Percentiles rank a stretch among this genome's conserved stretches.
These are phyloP conservation scores for Xylariaceae sp. DNA, from an alignment of 2,329 filamentous ascomycete species.

Conservation along the genomic window DNA sequence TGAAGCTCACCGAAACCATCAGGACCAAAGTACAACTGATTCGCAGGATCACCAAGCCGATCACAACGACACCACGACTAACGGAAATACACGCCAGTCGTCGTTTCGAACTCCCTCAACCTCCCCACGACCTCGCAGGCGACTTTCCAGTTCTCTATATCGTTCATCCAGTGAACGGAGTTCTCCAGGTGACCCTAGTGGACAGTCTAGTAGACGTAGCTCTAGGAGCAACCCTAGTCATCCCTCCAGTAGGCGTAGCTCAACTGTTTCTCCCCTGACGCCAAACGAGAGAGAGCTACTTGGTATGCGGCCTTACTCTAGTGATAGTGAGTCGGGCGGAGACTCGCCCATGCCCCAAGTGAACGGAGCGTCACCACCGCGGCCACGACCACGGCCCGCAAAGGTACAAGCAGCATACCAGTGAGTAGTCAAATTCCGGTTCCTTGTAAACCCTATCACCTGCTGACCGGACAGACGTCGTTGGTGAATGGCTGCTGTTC, in stretches of 20 bases:
- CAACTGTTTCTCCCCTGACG: conserved; percentile 27
- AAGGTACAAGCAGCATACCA: conserved; percentile 26
- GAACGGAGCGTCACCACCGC: conserved; percentile 15
- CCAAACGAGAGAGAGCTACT: conserved; percentile 30
- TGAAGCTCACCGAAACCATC: not conserved
- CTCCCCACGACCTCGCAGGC: conserved; percentile 2
- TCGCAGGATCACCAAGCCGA: not conserved
- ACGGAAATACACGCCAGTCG: not conserved
- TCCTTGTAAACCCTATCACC: conserved; percentile 4
- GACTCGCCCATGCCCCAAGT: conserved; percentile 21
- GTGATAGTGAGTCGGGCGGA: conserved; percentile 22
- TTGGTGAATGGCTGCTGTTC: conserved; percentile 17
- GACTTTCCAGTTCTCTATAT: conserved; percentile 1
- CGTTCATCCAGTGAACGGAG: conserved; percentile 3
- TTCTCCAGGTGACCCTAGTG: conserved; percentile 10
- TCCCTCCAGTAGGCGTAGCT: conserved; percentile 14
- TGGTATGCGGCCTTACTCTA: conserved; percentile 23
- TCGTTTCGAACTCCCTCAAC: conserved; percentile 5
- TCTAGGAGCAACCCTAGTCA: conserved; percentile 10
- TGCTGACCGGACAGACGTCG: conserved; percentile 22
- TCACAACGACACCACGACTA: not conserved
- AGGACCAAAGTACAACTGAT: not conserved
- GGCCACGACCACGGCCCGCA: conserved; percentile 22
- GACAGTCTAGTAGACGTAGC: conserved; percentile 14
- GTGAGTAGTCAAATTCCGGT: conserved; percentile 18